These are phyloP conservation scores for Logfia minima DNA, from an alignment of 129 eudicot species.

Conservation along the genomic window DNA sequence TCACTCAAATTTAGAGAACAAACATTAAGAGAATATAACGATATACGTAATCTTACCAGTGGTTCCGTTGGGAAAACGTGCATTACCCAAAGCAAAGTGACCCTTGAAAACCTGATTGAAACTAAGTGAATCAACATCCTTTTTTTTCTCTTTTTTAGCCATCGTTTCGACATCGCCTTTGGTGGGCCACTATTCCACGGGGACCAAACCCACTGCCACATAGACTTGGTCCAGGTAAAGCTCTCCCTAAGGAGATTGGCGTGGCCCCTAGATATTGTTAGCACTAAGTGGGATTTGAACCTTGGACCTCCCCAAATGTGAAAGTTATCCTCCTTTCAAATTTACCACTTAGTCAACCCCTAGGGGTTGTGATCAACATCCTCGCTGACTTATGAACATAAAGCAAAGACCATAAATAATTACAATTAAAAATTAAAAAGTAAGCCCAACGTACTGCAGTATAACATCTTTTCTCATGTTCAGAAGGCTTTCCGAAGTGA, in stretches of 20 bases:
- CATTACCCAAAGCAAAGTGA: constrained; percentile 90
- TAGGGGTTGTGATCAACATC: neutral
- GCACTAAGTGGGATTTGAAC: no score
- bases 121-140: constrained; percentile 6
- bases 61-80: constrained; percentile 95
- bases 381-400: neutral
- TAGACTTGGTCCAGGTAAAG: no score
- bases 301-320: no score
- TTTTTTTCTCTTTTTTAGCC: no score
- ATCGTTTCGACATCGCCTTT: no score
- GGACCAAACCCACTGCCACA: no score
- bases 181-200: no score
- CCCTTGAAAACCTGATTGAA: constrained; percentile 84
- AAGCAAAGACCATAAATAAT: neutral
- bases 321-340: no score
- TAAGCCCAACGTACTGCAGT: constrained; percentile 67
- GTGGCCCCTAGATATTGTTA: no score
- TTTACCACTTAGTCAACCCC: no score
- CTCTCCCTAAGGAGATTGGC: no score
- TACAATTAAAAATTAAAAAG: constrained; percentile 13
- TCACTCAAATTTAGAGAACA: neutral
- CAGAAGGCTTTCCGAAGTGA: constrained; percentile 89
- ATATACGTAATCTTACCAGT: constrained; percentile 51
- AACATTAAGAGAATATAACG: neutral
- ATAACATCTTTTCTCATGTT: constrained; percentile 92